Evolutionary conservation across 805 yeast genomes (phyloP).

Genomic region (Teunomyces stri): DNA sequence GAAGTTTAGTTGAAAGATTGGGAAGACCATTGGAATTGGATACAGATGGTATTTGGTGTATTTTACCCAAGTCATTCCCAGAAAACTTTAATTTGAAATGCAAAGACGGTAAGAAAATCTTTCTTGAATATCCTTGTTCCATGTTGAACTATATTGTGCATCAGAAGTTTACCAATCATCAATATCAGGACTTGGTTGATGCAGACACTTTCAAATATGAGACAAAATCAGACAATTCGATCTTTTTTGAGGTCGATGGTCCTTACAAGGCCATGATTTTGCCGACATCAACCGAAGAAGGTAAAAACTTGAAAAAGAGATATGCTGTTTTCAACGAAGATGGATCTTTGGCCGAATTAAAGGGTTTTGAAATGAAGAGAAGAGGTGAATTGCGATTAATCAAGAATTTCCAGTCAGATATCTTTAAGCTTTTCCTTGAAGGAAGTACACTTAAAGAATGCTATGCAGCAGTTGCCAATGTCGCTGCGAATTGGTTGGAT

Average conservation of each 20-base stretch:
- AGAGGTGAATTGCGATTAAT: slow-evolving; percentile 93
- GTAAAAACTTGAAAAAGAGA: slow-evolving; percentile 91
- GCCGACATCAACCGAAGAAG: slow-evolving; percentile 97
- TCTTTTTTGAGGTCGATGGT: slow-evolving; percentile 97
- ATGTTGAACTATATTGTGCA: slow-evolving; percentile 95
- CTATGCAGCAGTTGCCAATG: slow-evolving; percentile 84
- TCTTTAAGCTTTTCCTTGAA: slow-evolving; percentile 85
- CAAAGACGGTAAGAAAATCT: slow-evolving; percentile 73
- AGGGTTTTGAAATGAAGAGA: slow-evolving; percentile 94
- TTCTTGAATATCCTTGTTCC: slow-evolving; percentile 89
- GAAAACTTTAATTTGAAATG: slow-evolving; percentile 74
- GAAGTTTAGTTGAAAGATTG: slow-evolving; percentile 82
- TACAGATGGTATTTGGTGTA: slow-evolving; percentile 99
- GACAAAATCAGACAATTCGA: slow-evolving; percentile 84
- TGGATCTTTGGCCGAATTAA: slow-evolving; percentile 90
- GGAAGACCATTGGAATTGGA: slow-evolving; percentile 96
- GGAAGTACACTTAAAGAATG: slow-evolving; percentile 79
- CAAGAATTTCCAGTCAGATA: slow-evolving; percentile 92
- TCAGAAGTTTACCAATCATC: slow-evolving; percentile 86
- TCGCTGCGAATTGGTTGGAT: slow-evolving; percentile 95
- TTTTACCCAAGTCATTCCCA: slow-evolving; percentile 88
- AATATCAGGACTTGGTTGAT: slow-evolving; percentile 84
- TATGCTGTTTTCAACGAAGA: slow-evolving; percentile 96
- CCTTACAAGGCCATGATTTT: slow-evolving; percentile 97
- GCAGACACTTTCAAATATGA: slow-evolving; percentile 65